A percentile compares a stretch with the other conserved stretches of the same genome.
Evolutionary conservation across 2,329 filamentous ascomycete species (phyloP).

Genomic region (Magnaporthiopsis poae): DNA sequence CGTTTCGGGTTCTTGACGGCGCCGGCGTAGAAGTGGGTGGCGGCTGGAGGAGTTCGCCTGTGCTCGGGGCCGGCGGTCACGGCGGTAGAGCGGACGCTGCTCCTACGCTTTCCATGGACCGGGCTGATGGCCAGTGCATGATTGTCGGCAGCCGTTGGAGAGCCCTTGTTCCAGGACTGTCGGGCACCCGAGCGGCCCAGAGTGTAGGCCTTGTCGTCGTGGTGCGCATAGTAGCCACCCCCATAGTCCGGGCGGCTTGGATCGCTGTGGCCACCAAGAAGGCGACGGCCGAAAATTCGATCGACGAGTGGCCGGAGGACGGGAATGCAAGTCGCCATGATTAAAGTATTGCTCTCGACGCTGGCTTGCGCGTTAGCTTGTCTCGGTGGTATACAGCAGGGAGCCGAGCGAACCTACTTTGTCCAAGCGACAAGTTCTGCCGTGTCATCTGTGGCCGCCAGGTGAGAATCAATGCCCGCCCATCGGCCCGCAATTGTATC

Average conservation of each 20-base stretch:
- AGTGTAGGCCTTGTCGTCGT: background rate
- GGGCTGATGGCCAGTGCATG: background rate
- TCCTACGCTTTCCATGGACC: background rate
- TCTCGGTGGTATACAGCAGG: no score
- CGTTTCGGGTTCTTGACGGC: background rate
- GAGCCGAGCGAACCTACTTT: conserved; percentile 21
- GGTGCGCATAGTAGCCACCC: background rate
- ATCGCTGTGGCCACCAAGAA: background rate
- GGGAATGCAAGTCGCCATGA: conserved; percentile 27
- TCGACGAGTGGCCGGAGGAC: conserved; percentile 24
- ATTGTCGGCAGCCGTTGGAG: background rate
- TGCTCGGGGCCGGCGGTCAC: background rate
- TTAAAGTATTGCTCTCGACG: conserved; percentile 24
- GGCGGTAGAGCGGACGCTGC: background rate
- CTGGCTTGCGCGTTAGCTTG: conserved; percentile 11
- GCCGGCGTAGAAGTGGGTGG: background rate
- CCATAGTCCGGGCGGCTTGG: background rate
- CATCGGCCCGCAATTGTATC: background rate
- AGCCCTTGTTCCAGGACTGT: background rate
- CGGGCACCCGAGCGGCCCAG: background rate
- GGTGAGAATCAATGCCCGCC: background rate
- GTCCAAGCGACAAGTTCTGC: conserved; percentile 37
- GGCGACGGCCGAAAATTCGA: conserved; percentile 12
- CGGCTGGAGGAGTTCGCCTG: background rate
- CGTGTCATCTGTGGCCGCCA: conserved; percentile 19